Evolutionary conservation across 768 basidiomycete species (phyloP).

Genomic region (Mycena venus): DNA sequence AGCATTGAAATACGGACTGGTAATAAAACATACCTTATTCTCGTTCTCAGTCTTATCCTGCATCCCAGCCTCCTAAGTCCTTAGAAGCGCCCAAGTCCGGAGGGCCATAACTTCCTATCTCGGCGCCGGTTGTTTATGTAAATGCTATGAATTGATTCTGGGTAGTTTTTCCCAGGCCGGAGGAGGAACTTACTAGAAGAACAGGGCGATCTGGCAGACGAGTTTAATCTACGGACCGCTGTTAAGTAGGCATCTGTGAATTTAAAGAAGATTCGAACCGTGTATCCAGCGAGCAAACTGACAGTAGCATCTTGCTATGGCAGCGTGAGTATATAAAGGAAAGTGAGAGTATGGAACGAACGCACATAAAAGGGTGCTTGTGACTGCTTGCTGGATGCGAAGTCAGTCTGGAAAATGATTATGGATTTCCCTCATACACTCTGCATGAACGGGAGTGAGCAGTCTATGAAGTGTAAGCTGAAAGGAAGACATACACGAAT

Average conservation of each 20-base stretch:
- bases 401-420: neutral
- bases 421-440: neutral
- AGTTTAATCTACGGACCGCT: conserved; percentile 30
- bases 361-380: conserved; percentile 31
- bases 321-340: neutral
- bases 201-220: conserved; percentile 28
- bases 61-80: conserved; percentile 39
- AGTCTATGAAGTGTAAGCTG: too few relatives aligned
- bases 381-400: conserved; percentile 23
- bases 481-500: conserved; percentile 24
- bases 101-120: conserved; percentile 27
- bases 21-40: conserved; percentile 31
- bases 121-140: conserved; percentile 25
- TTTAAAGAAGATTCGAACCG: too few relatives aligned
- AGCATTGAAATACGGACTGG: neutral
- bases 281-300: conserved; percentile 31
- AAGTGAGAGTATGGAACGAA: neutral
- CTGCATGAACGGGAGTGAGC: neutral
- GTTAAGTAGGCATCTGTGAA: too few relatives aligned
- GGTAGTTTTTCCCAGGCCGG: neutral
- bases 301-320: conserved; percentile 30
- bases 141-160: conserved; percentile 6
- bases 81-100: conserved; percentile 30
- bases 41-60: conserved; percentile 39
- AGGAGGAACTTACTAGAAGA: conserved; percentile 30